Base-by-base conservation (phyloP, 1,139 yeast genomes). In the Saccharomyces hybrid region DNA sequence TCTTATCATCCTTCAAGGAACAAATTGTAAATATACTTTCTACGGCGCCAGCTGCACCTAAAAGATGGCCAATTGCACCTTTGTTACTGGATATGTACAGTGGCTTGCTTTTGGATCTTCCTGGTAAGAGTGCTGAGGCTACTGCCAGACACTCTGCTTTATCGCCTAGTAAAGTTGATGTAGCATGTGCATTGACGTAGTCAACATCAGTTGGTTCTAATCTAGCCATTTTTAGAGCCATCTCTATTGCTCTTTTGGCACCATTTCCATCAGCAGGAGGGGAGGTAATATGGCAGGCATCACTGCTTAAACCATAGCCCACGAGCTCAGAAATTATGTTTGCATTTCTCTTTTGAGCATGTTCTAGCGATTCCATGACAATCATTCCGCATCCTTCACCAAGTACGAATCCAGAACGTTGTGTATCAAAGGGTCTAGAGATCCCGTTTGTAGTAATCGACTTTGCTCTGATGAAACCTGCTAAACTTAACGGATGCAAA, bases 1-100 rank as follows among this genome's bases (percentile, higher is more conserved):
- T 64, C 2, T 74, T 65, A 26, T 79, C 77, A 11, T 81, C 70
- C 52, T 79, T 69, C 46, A 91, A 64, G 0, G 97, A 83, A 64
- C 83, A 68, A 1, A 90, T 73, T 0, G 97, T 84, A 68, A 88
- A 88, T 1, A 90, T 81, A 4, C 96, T 82, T 66, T 95, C 99
- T 4, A 93, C 89, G 0, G 97, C 84, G 2, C 99, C 99, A 0
- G 99, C 95, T 0, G 97, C 99, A 1, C 99, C 99, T 34, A 95
- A 74, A 42, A 93, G 74, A 70, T 95, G 99, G 1, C 99, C 99
- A 50, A 88, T 85, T 0, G 97, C 82, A 0, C 97, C 95, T 69
- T 95, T 95, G 14, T 90, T 88, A 2, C 97, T 87, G 0, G 95
- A 84, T 1, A 93, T 81, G 46, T 79, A 75, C 16, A 78, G 58